These are phyloP conservation scores for Gnetum montanum DNA, from an alignment of 75 land plant genomes.

Conservation along the genomic window DNA sequence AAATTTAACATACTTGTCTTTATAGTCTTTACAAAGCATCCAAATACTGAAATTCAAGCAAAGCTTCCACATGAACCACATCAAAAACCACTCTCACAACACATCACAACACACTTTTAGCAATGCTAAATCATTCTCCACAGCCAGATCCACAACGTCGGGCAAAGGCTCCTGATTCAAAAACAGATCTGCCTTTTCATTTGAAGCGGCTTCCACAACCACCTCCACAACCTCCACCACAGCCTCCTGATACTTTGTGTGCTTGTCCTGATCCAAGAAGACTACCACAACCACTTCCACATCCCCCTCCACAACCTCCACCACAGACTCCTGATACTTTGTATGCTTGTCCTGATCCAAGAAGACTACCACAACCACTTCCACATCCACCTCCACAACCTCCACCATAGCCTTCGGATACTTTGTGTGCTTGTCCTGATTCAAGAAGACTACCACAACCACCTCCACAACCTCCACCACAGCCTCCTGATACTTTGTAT, in stretches of 20 bases:
- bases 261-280: conserved; percentile 10
- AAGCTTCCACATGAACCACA: no score
- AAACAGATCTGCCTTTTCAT: conserved; percentile 5
- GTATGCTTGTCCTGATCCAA: background rate
- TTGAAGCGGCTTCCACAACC: no score
- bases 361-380: conserved; percentile 3
- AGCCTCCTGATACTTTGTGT: background rate
- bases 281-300: conserved; percentile 8
- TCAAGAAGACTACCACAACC: background rate
- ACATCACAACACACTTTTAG: no score
- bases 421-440: background rate
- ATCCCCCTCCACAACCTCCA: conserved; percentile 22
- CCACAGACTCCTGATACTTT: conserved; percentile 16
- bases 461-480: background rate
- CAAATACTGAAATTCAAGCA: no score
- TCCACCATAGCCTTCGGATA: background rate
- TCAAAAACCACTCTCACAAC: no score
- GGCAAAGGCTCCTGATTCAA: conserved; percentile 8
- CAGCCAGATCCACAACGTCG: background rate
- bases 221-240: background rate
- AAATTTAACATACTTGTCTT: no score
- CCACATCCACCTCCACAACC: conserved; percentile 7
- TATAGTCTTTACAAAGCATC: no score
- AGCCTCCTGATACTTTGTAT: background rate
- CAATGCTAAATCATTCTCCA: background rate